Evolutionary conservation across 371 early-diverging fungal genomes (phyloP), one percentile per base, ranked within the genome.

Genomic region (Sporodiniella umbellata): DNA sequence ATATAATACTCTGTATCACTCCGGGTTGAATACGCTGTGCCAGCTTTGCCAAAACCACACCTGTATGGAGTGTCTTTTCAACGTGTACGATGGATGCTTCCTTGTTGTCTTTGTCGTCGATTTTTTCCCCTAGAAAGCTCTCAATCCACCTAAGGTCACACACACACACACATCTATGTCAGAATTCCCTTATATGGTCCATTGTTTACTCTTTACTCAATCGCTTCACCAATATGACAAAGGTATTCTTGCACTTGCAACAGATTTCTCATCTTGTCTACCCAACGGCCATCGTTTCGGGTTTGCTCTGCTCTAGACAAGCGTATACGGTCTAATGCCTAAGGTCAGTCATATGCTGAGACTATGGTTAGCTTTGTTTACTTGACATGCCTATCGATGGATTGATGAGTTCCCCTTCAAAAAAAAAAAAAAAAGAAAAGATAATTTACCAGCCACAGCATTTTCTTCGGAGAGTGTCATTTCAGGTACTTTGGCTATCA

Each of bases 141-240:
- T 97, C 98, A 23, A 97, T 94, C 99, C 99, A 99, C 60, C 95
- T 94, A 62, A 18, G 49, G 43, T 26, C n/a, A n/a, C n/a, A n/a
- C n/a, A n/a, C n/a, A n/a, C n/a, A n/a, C n/a, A n/a, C n/a, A n/a
- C n/a, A 42, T 14, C 44, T 24, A 24, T 17, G 8, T 26, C 14
- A 8, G 18, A 33, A 56, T 52, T 8, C 48, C 22, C 47, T 45
- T 56, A 11, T 49, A 33, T 38, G 33, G 53, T 10, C 23, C 3
- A n/a, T 31, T 60, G 42, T 54, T 43, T 24, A 37, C 53, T n/a
- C 58, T 82, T 69, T 85, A 99, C 88, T 98, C 94, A 78, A 96
- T 96, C 2, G 99, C 99, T 80, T 99, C 99, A 55, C 96, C 96
- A 47, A 99, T 88, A 57, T 97, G 98, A 64, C 99, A 99, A 6